Evolutionary conservation across 2,329 filamentous ascomycete species (phyloP).

Genomic region (Remersonia thermophila): DNA sequence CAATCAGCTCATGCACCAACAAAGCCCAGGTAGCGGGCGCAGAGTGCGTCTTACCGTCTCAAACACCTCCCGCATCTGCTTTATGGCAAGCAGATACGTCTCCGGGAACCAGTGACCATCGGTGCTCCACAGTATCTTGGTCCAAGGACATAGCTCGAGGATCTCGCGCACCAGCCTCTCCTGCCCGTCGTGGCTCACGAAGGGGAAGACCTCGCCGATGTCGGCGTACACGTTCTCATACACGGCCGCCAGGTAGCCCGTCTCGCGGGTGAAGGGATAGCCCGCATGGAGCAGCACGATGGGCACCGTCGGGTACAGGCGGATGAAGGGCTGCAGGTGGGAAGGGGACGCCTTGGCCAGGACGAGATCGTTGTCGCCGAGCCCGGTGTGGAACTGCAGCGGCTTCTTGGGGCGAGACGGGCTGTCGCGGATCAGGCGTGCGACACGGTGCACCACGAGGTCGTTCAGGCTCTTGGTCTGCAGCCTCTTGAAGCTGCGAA

Average conservation of each 20-base stretch:
- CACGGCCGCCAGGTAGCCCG: constrained; percentile 63
- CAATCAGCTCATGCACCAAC: neutral
- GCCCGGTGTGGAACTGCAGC: constrained; percentile 71
- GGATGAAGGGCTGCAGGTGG: constrained; percentile 62
- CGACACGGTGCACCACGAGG: constrained; percentile 52
- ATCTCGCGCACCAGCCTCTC: constrained; percentile 57
- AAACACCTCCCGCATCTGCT: constrained; percentile 59
- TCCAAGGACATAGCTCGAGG: constrained; percentile 61
- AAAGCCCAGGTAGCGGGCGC: neutral
- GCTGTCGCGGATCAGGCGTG: constrained; percentile 42
- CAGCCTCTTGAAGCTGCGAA: constrained; percentile 36
- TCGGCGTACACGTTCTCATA: constrained; percentile 75
- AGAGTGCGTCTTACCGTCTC: constrained; percentile 39
- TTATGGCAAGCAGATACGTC: constrained; percentile 60
- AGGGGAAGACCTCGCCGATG: constrained; percentile 72
- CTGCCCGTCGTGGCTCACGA: constrained; percentile 64
- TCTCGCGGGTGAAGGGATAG: constrained; percentile 69
- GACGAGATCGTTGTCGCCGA: constrained; percentile 68
- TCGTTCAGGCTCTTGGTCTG: constrained; percentile 56
- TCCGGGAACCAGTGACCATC: constrained; percentile 72
- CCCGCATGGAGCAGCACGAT: constrained; percentile 70
- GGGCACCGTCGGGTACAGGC: constrained; percentile 53
- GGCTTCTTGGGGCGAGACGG: constrained; percentile 47
- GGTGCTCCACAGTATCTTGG: constrained; percentile 68
- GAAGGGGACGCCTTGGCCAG: constrained; percentile 60